phyloP scores from a whole-genome alignment of 768 basidiomycete genomes.

The Leccinum longicurvipes region DNA sequence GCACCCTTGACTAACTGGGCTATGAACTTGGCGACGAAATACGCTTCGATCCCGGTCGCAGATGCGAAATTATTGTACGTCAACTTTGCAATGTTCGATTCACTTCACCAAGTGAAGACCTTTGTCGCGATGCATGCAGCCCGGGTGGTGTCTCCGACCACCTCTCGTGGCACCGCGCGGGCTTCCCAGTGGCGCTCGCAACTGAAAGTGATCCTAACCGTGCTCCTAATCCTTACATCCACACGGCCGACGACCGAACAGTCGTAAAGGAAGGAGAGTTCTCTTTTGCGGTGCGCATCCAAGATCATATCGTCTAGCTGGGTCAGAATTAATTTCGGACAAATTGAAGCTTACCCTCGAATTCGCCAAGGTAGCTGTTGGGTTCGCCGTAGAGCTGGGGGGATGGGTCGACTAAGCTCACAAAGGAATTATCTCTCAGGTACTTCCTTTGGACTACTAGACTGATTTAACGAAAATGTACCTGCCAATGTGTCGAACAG shows the following conservation, averaged over 20 bases:
- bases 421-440: background rate
- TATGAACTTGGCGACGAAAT: constrained; percentile 34
- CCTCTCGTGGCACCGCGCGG: constrained; percentile 42
- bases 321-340: background rate
- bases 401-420: constrained; percentile 9
- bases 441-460: background rate
- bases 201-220: constrained; percentile 41
- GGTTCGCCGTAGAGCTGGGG: constrained; percentile 52
- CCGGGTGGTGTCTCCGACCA: constrained; percentile 44
- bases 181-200: constrained; percentile 39
- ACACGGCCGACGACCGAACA: constrained; percentile 28
- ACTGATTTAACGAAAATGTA: background rate
- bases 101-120: background rate
- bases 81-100: background rate
- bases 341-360: constrained; percentile 47
- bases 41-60: constrained; percentile 12
- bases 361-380: constrained; percentile 57
- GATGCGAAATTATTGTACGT: constrained; percentile 32
- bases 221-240: constrained; percentile 40
- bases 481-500: too few species aligned
- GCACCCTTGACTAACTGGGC: constrained; percentile 42
- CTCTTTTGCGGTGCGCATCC: constrained; percentile 32
- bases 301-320: background rate
- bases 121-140: constrained; percentile 2
- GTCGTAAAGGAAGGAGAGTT: constrained; percentile 38